Conservation (phyloP, 441 rosid genomes). For the Jatropha multifida region DNA sequence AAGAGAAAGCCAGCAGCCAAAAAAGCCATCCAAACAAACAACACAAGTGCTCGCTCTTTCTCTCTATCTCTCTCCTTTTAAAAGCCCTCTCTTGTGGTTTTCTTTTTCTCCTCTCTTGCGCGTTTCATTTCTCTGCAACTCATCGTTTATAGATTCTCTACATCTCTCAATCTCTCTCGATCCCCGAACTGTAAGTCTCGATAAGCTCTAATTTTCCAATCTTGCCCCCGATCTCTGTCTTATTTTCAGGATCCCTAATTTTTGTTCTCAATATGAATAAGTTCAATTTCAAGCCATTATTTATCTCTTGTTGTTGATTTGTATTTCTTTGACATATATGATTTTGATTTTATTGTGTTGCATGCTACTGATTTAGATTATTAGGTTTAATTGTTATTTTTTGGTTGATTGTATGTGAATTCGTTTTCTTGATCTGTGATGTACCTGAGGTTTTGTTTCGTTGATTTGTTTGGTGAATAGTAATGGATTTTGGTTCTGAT, state of each 20-base stretch:
- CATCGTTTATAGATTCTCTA: conserved; percentile 40
- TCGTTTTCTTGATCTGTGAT: conserved; percentile 10
- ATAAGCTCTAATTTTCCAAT: conserved; percentile 31
- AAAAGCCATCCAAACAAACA: conserved; percentile 26
- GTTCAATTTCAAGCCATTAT: no score
- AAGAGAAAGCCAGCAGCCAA: conserved; percentile 30
- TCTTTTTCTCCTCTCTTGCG: conserved; percentile 12
- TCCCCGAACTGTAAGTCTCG: conserved; percentile 25
- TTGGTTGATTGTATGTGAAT: background rate
- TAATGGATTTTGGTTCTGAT: background rate
- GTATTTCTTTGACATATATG: background rate
- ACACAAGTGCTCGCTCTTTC: conserved; percentile 21
- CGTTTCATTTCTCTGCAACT: conserved; percentile 15
- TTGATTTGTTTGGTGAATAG: background rate
- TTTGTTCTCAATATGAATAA: background rate
- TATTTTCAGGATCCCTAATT: conserved; percentile 34
- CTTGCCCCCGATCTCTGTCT: conserved; percentile 22
- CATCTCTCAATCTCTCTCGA: conserved; percentile 29
- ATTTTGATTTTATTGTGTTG: background rate
- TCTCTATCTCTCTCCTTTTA: conserved; percentile 26
- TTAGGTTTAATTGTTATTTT: background rate
- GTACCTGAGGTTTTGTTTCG: background rate
- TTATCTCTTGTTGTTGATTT: background rate
- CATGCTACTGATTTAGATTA: conserved; percentile 23
- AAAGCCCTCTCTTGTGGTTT: conserved; percentile 25